Base-by-base conservation (phyloP, 805 yeast genomes). In the Wickerhamomyces bovis region DNA sequence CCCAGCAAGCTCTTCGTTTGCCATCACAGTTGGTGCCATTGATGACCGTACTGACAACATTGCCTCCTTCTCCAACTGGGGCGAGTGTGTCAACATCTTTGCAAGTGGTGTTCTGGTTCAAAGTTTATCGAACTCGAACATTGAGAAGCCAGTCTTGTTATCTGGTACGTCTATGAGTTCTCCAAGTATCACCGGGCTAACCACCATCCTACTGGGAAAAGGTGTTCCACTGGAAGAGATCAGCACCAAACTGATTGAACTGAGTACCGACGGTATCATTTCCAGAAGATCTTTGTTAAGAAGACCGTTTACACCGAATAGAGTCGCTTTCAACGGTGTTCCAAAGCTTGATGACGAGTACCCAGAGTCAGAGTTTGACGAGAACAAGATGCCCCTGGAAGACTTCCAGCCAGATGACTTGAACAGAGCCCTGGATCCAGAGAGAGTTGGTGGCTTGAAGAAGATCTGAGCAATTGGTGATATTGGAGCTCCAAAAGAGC, bases 41-140 rank as follows among this genome's bases (percentile, higher is more conserved):
- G 92, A 89, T 58, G 96, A 87, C 60, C 60, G 74, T 18, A 73
- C 72, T 6, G 95, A 88, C 55, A 55, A 71, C 3, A 70, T 89
- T 31, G 95, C 97, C 0, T 59, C 75, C 12, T 90, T 92, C 57
- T 78, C 94, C n/a, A 90, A 92, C 60, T 87, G 90, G 89, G 97
- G 98, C 0, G 70, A 72, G n/a, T 92, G 97, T 64, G 95, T 90
- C 8, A 89, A 88, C 58, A 71, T 88, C 1, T 84, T 86, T 65
- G 89, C 97, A 0, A 78, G 92, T 42, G 98, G 98, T 0, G 82
- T 81, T 0, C 68, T 69, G 15, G 83, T 89, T 3, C 67, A 71
- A 23, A 83, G 90, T 45, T 70, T 83, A 13, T 70, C 77, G 11
- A 68, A 68, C 36, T 53, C 33, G 1, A 40, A 57, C 4, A 44